Evolutionary conservation across 805 yeast species (phyloP), one percentile per base, ranked within the genome.

Genomic region (Priceomyces melissophilus): DNA sequence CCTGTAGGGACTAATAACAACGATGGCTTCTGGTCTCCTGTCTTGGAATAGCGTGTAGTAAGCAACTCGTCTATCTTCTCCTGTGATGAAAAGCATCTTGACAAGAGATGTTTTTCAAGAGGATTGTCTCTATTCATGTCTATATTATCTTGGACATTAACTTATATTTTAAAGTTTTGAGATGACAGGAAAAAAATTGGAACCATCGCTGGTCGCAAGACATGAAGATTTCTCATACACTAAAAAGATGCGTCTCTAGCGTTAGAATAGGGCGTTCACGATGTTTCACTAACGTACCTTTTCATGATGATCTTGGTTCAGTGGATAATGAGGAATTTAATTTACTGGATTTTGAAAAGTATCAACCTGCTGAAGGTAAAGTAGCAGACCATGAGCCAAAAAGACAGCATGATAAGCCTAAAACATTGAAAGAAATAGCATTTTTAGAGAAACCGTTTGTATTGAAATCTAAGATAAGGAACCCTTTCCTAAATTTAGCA

Each of bases 401-500:
- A 10, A 8, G 4, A 27, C n/a, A 37, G 13, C 27, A 17, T 16
- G 12, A 33, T 20, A 33, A 7, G 11, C 11, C n/a, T 3, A 33
- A 10, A 16, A 33, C 26, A 16, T 26, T 40, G 10, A 11, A 27
- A 10, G 40, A 32, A 12, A 10, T 26, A n/a, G 35, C 37, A 35
- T 12, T 20, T n/a, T 38, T 44, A 3, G 42, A 50, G 20, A 49
- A 52, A n/a, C 82, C 87, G 4, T 61, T 81, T 13, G 67, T 82
- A 1, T 69, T 87, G 27, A 57, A 82, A 0, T 79, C 96, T 0
- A 63, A 63, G 17, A 67, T 84, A 9, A 57, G 65, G 2, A 75
- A 84, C 50, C 98, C 98, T 1, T 80, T 70, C 52, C 51, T 79
- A 38, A 93, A 93, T 55, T 66, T 93, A 11, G 88, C 96, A 1